Evolutionary conservation across 352 stramenopile genomes (phyloP).

Genomic region (Pythium rishiriense): DNA sequence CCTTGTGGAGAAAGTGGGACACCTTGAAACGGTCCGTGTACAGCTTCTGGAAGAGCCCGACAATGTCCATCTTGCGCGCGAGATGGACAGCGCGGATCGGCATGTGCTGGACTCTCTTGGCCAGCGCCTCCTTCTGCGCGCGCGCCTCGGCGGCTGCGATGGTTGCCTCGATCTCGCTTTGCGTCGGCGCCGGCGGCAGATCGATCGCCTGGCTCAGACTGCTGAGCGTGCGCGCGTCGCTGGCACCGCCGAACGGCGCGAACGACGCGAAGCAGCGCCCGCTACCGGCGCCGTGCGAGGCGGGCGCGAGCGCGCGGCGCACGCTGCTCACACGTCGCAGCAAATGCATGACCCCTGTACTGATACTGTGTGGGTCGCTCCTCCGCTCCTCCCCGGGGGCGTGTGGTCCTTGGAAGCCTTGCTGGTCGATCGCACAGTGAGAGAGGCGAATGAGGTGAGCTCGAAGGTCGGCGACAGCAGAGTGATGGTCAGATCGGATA

Average conservation of each 20-base stretch:
- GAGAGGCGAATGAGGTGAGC: background rate
- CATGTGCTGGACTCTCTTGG: slow-evolving; percentile 74
- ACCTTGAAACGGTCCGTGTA: slow-evolving; percentile 87
- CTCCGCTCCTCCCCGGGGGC: background rate
- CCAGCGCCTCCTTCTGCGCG: slow-evolving; percentile 43
- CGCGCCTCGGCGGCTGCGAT: slow-evolving; percentile 61
- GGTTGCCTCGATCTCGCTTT: slow-evolving; percentile 64
- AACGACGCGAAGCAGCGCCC: slow-evolving; percentile 19
- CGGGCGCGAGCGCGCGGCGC: slow-evolving; percentile 31
- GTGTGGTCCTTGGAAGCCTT: background rate
- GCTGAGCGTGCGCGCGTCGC: slow-evolving; percentile 15
- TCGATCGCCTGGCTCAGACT: slow-evolving; percentile 34
- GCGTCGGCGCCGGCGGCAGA: slow-evolving; percentile 51
- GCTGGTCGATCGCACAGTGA: slow-evolving; percentile 3
- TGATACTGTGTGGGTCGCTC: background rate
- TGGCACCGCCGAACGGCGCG: background rate
- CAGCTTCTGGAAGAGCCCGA: slow-evolving; percentile 83
- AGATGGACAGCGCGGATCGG: slow-evolving; percentile 81
- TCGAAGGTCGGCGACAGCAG: slow-evolving; percentile 4
- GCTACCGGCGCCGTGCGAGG: slow-evolving; percentile 20
- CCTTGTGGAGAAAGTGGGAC: slow-evolving; percentile 77
- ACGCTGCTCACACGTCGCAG: slow-evolving; percentile 27
- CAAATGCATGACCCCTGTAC: slow-evolving; percentile 33
- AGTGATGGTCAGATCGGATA: slow-evolving; percentile 28
- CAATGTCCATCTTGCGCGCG: slow-evolving; percentile 86